Evolutionary conservation across 352 stramenopile species (phyloP).

Genomic region (Phytophthora kernoviae): DNA sequence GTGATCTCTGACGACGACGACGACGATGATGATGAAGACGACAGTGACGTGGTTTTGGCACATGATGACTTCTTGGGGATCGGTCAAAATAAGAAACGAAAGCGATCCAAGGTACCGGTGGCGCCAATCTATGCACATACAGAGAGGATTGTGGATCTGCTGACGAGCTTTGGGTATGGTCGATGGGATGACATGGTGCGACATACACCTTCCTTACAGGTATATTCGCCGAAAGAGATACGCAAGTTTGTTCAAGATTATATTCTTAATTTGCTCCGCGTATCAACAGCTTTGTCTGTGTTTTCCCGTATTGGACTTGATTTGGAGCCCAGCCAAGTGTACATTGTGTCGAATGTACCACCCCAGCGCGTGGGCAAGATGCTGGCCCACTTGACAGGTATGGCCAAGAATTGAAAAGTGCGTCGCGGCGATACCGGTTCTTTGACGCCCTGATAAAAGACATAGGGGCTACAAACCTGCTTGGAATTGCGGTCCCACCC

Average conservation of each 20-base stretch:
- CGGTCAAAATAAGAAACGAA: slow-evolving; percentile 31
- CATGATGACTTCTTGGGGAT: slow-evolving; percentile 47
- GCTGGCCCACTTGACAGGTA: slow-evolving; percentile 43
- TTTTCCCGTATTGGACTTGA: slow-evolving; percentile 38
- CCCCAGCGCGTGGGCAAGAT: slow-evolving; percentile 21
- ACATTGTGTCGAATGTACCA: slow-evolving; percentile 24
- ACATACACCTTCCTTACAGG: slow-evolving; percentile 28
- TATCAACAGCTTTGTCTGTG: slow-evolving; percentile 34
- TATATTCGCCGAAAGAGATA: slow-evolving; percentile 53
- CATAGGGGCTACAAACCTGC: slow-evolving; percentile 32
- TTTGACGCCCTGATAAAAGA: slow-evolving; percentile 51
- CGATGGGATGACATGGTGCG: slow-evolving; percentile 79
- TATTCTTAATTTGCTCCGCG: slow-evolving; percentile 54
- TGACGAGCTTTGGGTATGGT: slow-evolving; percentile 81
- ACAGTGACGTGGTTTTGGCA: slow-evolving; percentile 47
- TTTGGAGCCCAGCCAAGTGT: slow-evolving; percentile 34
- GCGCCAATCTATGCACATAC: slow-evolving; percentile 45
- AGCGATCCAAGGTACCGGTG: slow-evolving; percentile 31
- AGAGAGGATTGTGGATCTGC: slow-evolving; percentile 48
- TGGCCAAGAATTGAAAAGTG: slow-evolving; percentile 37
- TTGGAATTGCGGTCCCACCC: slow-evolving; percentile 31
- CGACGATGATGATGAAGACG: slow-evolving; percentile 60
- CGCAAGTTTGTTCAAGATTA: slow-evolving; percentile 52
- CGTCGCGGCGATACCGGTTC: slow-evolving; percentile 52
- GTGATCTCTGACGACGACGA: slow-evolving; percentile 71